A percentile compares a stretch with the other conserved stretches of the same genome.
Evolutionary conservation across 148 eudicot species (phyloP).

Genomic region (Amaranthus palmeri): DNA sequence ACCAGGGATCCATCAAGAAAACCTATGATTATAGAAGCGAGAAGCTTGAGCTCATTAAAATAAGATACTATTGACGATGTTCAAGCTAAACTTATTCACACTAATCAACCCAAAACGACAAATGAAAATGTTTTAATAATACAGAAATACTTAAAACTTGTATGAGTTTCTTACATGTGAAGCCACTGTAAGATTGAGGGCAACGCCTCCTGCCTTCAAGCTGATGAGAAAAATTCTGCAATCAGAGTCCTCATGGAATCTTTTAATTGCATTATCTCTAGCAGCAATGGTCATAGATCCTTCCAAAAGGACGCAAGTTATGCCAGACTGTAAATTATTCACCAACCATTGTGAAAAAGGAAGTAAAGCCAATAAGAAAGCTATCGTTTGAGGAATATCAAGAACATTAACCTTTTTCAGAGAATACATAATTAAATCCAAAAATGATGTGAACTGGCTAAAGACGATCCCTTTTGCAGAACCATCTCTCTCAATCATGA

Average conservation of each 20-base stretch:
- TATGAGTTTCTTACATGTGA: conserved; percentile 66
- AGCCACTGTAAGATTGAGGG: conserved; percentile 94
- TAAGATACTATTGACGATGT: not conserved
- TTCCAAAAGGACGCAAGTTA: conserved; percentile 69
- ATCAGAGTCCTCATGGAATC: conserved; percentile 69
- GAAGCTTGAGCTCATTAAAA: not conserved
- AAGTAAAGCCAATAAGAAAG: too few species aligned
- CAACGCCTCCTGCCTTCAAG: conserved; percentile 98
- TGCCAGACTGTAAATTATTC: conserved; percentile 59
- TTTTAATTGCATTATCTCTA: conserved; percentile 76
- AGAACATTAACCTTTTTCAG: conserved; percentile 56
- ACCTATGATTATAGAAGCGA: conserved; percentile 39
- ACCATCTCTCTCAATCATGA: conserved; percentile 91
- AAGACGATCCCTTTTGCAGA: conserved; percentile 96
- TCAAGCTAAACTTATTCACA: not conserved
- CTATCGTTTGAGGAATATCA: not conserved
- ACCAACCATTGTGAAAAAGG: not conserved
- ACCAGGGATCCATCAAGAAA: conserved; percentile 99
- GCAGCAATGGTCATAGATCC: conserved; percentile 85
- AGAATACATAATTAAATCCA: conserved; percentile 82
- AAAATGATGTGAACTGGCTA: conserved; percentile 91
- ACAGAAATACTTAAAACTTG: not conserved
- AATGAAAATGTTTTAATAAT: not conserved
- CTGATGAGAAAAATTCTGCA: conserved; percentile 88
- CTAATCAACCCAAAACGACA: not conserved